These are phyloP conservation scores for Cerioporus squamosus DNA, from an alignment of 1,284 basidiomycete species.

Conservation along the genomic window DNA sequence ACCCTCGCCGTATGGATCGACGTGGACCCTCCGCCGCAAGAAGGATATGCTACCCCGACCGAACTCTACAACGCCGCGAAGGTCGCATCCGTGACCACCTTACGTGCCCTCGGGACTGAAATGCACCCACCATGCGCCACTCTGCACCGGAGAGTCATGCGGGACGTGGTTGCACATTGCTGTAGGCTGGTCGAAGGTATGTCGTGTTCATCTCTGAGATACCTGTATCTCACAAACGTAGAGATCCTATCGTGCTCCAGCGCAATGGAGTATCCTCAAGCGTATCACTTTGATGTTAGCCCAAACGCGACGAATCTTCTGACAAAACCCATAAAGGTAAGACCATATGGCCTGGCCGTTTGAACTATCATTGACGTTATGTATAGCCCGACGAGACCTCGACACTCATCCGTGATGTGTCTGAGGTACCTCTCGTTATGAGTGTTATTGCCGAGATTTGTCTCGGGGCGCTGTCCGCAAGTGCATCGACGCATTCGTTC, in stretches of 20 bases:
- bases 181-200: slow-evolving; percentile 19
- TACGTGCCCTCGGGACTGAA: slow-evolving; percentile 45
- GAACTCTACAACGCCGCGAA: slow-evolving; percentile 43
- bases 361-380: too few species aligned
- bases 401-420: slow-evolving; percentile 14
- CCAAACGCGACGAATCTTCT: background rate
- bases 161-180: slow-evolving; percentile 48
- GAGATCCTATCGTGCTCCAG: slow-evolving; percentile 8
- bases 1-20: slow-evolving; percentile 63
- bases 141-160: slow-evolving; percentile 46
- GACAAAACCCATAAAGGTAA: background rate
- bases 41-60: slow-evolving; percentile 43
- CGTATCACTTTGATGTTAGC: background rate
- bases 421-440: slow-evolving; percentile 50
- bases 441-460: slow-evolving; percentile 49
- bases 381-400: too few species aligned
- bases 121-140: slow-evolving; percentile 25
- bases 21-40: slow-evolving; percentile 39
- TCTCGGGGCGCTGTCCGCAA: slow-evolving; percentile 43
- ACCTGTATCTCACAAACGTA: background rate
- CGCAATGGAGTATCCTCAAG: background rate
- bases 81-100: slow-evolving; percentile 38
- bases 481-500: slow-evolving; percentile 50
- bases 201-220: background rate
- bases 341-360: too few species aligned